Base-by-base conservation (phyloP, 176 grass and related monocot species). In the Alopecurus myosuroides region DNA sequence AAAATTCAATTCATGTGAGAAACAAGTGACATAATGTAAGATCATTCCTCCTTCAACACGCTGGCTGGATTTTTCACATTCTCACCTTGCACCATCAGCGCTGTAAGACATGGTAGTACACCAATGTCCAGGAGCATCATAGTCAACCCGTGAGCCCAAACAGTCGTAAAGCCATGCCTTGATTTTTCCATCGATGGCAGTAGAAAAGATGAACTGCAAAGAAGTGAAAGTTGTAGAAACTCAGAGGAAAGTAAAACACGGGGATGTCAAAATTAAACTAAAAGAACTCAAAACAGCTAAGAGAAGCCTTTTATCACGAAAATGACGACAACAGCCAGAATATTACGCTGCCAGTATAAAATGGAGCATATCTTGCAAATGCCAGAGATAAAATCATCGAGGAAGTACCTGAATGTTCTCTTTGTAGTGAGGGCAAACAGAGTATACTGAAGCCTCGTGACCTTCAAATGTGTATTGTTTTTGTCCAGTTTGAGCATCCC, bases 131-230 rank as follows among this genome's bases (percentile, higher is more conserved):
- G 97, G 97, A 70, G 97, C 97, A 90, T 99, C 97, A 76, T 99
- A 99, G 81, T 99, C 97, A 53, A 99, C 97, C 84, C 97, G 94
- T 25, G 97, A 99, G 63, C 97, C 97, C 81, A 99, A 81, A 86
- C 92, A 97, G 82, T 99, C 97, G 76, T 99, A 99, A 22, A 99
- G 58, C 97, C 97, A 99, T 84, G 97, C 97, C 83, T 99, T 99
- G 69, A 99, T 99, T 94, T 99, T 99, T 41, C 97, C 97, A 82
- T 99, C 97, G 44, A 99, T 97, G 23, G 97, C 94, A 7, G 97
- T 99, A 49, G 97, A 99, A 85, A 99, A 99, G 81, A 99, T 99
- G 88, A 99, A 99, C 97, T 99, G 69, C 62, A 68, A 77, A 81
- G 34, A 83, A 86, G 40, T 3, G 39, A 46, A 84, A 77, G 42